Conservation (phyloP, 1,284 basidiomycete genomes). For the Apiotrichum domesticum region DNA sequence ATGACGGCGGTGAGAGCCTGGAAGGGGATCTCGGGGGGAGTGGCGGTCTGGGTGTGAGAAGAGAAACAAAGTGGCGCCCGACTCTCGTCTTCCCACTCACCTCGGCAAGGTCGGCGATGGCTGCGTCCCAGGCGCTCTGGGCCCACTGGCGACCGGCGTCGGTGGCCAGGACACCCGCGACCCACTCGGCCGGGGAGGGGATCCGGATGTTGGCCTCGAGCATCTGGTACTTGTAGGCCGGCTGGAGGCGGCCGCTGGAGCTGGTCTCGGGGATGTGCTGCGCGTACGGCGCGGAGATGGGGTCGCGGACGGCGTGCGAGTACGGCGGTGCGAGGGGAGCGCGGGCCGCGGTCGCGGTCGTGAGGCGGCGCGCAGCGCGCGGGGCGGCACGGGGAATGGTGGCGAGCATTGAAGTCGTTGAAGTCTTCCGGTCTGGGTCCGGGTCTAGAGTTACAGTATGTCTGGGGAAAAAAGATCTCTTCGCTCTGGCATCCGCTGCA, state of each 20-base stretch:
- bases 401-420: slow-evolving; percentile 9
- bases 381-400: slow-evolving; percentile 12
- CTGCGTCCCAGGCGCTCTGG: slow-evolving; percentile 5
- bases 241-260: slow-evolving; percentile 9
- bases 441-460: background rate
- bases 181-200: slow-evolving; percentile 10
- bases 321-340: slow-evolving; percentile 18
- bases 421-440: background rate
- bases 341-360: slow-evolving; percentile 11
- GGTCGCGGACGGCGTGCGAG: slow-evolving; percentile 9
- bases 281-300: slow-evolving; percentile 16
- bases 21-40: slow-evolving; percentile 28
- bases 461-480: too few relatives aligned
- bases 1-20: slow-evolving; percentile 26
- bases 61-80: slow-evolving; percentile 2
- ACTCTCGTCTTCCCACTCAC: slow-evolving; percentile 26
- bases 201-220: background rate
- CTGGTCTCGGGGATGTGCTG: slow-evolving; percentile 6
- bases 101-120: slow-evolving; percentile 10
- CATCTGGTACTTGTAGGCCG: slow-evolving; percentile 14
- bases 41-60: slow-evolving; percentile 3
- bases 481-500: too few relatives aligned
- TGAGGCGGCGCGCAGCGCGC: slow-evolving; percentile 16
- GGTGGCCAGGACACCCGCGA: slow-evolving; percentile 7
- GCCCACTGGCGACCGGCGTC: slow-evolving; percentile 13